Conservation (phyloP, 2,329 filamentous ascomycete genomes). For the Stemphylium beticola region DNA sequence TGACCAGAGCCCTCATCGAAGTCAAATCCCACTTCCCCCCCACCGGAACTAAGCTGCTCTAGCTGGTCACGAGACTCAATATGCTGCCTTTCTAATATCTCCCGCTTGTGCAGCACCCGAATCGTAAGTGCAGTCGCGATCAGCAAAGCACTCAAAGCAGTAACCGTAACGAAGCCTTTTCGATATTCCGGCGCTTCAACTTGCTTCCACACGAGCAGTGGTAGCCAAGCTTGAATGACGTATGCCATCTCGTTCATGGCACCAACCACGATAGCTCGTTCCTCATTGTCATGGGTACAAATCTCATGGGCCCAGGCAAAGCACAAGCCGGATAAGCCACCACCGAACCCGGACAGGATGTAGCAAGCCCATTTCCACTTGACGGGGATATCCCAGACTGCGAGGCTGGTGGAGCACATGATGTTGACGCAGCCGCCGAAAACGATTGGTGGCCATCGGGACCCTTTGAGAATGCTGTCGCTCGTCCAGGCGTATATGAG, state of each 20-base stretch:
- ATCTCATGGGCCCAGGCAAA: constrained; percentile 65
- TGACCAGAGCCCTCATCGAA: background rate
- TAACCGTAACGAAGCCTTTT: constrained; percentile 64
- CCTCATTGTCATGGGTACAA: constrained; percentile 65
- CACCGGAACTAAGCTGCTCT: background rate
- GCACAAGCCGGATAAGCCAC: constrained; percentile 56
- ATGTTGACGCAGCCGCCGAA: constrained; percentile 28
- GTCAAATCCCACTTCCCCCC: background rate
- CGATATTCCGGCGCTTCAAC: constrained; percentile 65
- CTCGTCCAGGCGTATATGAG: constrained; percentile 27
- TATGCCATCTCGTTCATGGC: constrained; percentile 74
- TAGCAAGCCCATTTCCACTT: constrained; percentile 70
- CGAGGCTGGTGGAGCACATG: constrained; percentile 26
- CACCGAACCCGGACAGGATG: constrained; percentile 58
- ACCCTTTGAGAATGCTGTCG: constrained; percentile 24
- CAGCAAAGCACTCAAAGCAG: constrained; percentile 41
- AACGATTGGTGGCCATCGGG: constrained; percentile 26
- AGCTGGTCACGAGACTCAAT: background rate
- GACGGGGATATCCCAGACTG: constrained; percentile 7
- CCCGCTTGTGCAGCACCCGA: constrained; percentile 51
- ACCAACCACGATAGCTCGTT: constrained; percentile 69
- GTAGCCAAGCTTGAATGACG: constrained; percentile 72
- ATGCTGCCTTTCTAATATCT: constrained; percentile 27
- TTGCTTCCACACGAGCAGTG: constrained; percentile 70
- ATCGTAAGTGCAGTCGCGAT: constrained; percentile 60